Evolutionary conservation across 2,329 filamentous ascomycete genomes (phyloP), one percentile per base, ranked within the genome.

Genomic region (Penicillium hordei): DNA sequence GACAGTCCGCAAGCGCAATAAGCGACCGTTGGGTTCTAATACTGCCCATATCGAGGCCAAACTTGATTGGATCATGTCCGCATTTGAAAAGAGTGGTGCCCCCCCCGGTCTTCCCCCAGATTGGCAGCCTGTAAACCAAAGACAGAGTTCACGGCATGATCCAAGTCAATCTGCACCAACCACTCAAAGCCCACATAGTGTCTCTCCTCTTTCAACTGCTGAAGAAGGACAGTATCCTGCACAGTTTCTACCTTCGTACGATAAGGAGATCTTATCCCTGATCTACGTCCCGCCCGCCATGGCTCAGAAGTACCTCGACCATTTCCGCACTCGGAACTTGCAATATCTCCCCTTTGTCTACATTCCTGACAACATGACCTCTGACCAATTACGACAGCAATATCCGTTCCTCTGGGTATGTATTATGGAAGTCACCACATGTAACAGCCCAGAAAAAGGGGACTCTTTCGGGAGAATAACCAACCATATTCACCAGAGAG

Each of bases 361-460:
- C 17, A 61, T 71, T 21, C 62, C 62, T 8, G 38, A 59, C 5
- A 54, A 63, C 42, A 48, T 68, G 10, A 71, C 64, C 13, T 65
- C 68, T 13, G 55, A 63, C 17, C 58, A 65, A 45, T 55, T 78
- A 2, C 70, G 69, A 15, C 51, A 60, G 7, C 61, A 74, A 15
- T 66, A 69, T 44, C 76, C 76, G 0, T 77, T 77, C 29, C 57
- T 76, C 9, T 78, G 75, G 75, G 57, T 75, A 19, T 71, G 72
- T 13, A 70, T 77, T 15, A 75, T 76, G 70, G 67, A 71, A 0
- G 61, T 77, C 6, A 57, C 61, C 0, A 61, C 66, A 2, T 69
- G 62, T 13, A 57, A 52, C 1, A 46, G 55, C 4, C 25, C 52
- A 9, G 51, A 60, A 27, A 61, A 65, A 38, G 60, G 67, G 0